phyloP scores from a whole-genome alignment of 495 filamentous ascomycete species.

The Penicillium samsonianum region DNA sequence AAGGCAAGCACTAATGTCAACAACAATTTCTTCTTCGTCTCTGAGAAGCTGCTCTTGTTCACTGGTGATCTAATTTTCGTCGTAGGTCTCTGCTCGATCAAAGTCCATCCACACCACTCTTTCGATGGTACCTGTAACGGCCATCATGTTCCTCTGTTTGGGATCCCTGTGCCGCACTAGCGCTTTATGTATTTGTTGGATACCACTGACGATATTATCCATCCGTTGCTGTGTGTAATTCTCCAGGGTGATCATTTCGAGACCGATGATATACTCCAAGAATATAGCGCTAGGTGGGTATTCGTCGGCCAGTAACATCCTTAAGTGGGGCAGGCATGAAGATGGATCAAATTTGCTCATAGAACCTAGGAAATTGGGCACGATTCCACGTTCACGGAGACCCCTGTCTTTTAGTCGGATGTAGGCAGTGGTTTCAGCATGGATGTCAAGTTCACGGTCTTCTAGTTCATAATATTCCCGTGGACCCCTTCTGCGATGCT shows the following conservation, averaged over 20 bases:
- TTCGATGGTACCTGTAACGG: background rate
- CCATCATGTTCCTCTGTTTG: background rate
- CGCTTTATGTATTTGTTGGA: background rate
- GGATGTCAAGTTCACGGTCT: background rate
- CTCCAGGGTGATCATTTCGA: background rate
- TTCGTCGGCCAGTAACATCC: background rate
- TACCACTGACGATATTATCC: background rate
- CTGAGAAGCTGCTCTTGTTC: background rate
- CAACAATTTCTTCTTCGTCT: background rate
- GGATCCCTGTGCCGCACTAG: background rate
- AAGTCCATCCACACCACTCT: background rate
- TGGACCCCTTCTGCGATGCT: background rate
- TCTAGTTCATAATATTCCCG: background rate
- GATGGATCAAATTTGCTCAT: background rate
- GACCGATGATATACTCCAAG: background rate
- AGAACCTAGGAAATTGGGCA: background rate
- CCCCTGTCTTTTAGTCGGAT: background rate
- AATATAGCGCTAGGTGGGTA: background rate
- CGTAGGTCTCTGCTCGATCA: background rate
- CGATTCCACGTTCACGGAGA: background rate
- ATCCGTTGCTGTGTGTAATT: background rate
- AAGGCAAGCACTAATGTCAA: background rate
- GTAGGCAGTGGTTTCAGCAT: background rate
- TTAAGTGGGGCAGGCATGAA: background rate
- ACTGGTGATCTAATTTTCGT: background rate